Conservation (phyloP, 768 basidiomycete genomes). For the Russula foetens region DNA sequence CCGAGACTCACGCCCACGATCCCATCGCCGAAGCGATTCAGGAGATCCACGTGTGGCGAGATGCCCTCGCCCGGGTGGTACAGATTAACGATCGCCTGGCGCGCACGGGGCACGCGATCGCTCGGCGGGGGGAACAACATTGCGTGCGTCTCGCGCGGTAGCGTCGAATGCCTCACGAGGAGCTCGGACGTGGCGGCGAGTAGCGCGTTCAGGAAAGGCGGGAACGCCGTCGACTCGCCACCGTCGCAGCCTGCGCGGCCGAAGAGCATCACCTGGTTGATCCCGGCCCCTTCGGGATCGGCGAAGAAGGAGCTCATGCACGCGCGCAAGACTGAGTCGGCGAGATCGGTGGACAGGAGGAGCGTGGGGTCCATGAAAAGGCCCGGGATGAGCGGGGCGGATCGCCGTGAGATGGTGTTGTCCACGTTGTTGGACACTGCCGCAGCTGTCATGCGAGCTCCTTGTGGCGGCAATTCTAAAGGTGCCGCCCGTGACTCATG, state of each 20-base stretch:
- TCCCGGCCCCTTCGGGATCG: slow-evolving; percentile 11
- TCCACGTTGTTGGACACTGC: neutral
- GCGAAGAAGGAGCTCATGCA: slow-evolving; percentile 54
- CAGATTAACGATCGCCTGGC: slow-evolving; percentile 86
- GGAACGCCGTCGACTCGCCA: slow-evolving; percentile 38
- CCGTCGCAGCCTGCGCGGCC: slow-evolving; percentile 33
- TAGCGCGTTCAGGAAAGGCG: slow-evolving; percentile 45
- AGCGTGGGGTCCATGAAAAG: slow-evolving; percentile 52
- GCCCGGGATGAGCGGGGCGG: slow-evolving; percentile 52
- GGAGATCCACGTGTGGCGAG: slow-evolving; percentile 78
- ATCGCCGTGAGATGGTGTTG: slow-evolving; percentile 26
- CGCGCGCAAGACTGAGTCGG: slow-evolving; percentile 38
- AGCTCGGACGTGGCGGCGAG: slow-evolving; percentile 42
- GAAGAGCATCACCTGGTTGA: slow-evolving; percentile 88
- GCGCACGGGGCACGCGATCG: slow-evolving; percentile 33
- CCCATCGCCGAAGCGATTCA: slow-evolving; percentile 78
- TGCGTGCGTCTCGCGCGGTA: slow-evolving; percentile 41
- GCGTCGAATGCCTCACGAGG: slow-evolving; percentile 36
- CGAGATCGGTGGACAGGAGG: slow-evolving; percentile 43
- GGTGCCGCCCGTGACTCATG: neutral
- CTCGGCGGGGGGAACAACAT: slow-evolving; percentile 48
- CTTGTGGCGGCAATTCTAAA: neutral
- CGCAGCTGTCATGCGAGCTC: neutral
- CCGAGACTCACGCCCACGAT: slow-evolving; percentile 83
- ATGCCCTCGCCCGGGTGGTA: slow-evolving; percentile 90